Percentiles rank a stretch among this genome's conserved stretches.
These are phyloP conservation scores for Penicillium taxi DNA, from an alignment of 495 filamentous ascomycete genomes.

Conservation along the genomic window DNA sequence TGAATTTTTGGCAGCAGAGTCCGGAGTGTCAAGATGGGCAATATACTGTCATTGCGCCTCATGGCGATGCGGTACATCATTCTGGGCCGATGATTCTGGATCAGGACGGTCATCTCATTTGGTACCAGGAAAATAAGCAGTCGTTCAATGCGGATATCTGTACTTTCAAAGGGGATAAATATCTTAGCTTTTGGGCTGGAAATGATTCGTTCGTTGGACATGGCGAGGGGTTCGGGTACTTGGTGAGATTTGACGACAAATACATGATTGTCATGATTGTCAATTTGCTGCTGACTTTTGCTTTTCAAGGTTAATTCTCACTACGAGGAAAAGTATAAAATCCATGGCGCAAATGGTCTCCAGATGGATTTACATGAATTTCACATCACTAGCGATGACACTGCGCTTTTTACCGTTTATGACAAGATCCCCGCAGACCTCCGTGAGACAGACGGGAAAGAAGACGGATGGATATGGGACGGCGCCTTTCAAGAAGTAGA, in stretches of 20 bases:
- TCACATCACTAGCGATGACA: constrained; percentile 40
- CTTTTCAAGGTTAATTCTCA: constrained; percentile 36
- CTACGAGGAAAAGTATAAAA: constrained; percentile 38
- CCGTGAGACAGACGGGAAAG: constrained; percentile 27
- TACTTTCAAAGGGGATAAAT: constrained; percentile 31
- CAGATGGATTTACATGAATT: constrained; percentile 40
- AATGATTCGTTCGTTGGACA: constrained; percentile 40
- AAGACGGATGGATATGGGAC: constrained; percentile 45
- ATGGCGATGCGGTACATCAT: constrained; percentile 28
- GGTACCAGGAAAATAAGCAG: constrained; percentile 29
- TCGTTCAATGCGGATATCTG: constrained; percentile 38
- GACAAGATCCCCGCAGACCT: constrained; percentile 35
- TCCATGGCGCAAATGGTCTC: constrained; percentile 27
- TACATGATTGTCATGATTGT: neutral
- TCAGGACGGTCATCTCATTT: constrained; percentile 34
- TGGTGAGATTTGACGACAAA: constrained; percentile 29
- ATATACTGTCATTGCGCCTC: constrained; percentile 37
- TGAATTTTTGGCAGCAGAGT: constrained; percentile 29
- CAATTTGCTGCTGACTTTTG: neutral
- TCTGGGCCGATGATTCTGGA: constrained; percentile 40
- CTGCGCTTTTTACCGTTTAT: constrained; percentile 45
- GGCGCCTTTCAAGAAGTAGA: constrained; percentile 45
- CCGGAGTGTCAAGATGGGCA: constrained; percentile 26
- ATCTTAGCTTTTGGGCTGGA: constrained; percentile 47
- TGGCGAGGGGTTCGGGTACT: constrained; percentile 40